Evolutionary conservation across 1,284 basidiomycete species (phyloP).

Genomic region (Heimioporus retisporus): DNA sequence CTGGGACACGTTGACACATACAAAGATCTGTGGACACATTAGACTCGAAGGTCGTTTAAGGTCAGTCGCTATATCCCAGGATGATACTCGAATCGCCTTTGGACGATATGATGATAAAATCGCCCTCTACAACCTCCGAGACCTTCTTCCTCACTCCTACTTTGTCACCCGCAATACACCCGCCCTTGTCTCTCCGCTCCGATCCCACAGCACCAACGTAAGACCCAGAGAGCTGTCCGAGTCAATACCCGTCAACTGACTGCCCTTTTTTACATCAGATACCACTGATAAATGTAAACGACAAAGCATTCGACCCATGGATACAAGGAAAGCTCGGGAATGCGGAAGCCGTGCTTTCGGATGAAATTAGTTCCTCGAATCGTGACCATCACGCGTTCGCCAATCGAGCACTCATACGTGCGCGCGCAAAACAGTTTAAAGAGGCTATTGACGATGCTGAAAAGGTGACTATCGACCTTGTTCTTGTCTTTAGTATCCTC

Average conservation of each 20-base stretch:
- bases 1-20: conserved; percentile 13
- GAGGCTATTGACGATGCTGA: conserved; percentile 15
- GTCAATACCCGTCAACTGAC: neutral
- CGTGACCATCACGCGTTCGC: conserved; percentile 5
- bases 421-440: conserved; percentile 2
- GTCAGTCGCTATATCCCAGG: conserved; percentile 6
- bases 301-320: conserved; percentile 9
- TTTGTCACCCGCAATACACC: conserved; percentile 3
- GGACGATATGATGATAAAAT: conserved; percentile 16
- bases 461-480: conserved; percentile 3
- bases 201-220: neutral
- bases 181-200: neutral
- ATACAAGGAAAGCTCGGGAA: conserved; percentile 12
- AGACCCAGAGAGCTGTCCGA: neutral
- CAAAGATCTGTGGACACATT: conserved; percentile 1
- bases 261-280: neutral
- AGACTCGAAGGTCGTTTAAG: conserved; percentile 6
- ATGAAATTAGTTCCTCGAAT: conserved; percentile 4
- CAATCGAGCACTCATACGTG: conserved; percentile 14
- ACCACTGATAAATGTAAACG: conserved; percentile 8
- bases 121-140: conserved; percentile 1
- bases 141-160: conserved; percentile 14
- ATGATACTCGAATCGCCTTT: conserved; percentile 10
- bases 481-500: neutral
- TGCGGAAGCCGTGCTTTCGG: conserved; percentile 10